phyloP scores from a whole-genome alignment of 208 protist genomes.

The Ichthyophonus hoferi region DNA sequence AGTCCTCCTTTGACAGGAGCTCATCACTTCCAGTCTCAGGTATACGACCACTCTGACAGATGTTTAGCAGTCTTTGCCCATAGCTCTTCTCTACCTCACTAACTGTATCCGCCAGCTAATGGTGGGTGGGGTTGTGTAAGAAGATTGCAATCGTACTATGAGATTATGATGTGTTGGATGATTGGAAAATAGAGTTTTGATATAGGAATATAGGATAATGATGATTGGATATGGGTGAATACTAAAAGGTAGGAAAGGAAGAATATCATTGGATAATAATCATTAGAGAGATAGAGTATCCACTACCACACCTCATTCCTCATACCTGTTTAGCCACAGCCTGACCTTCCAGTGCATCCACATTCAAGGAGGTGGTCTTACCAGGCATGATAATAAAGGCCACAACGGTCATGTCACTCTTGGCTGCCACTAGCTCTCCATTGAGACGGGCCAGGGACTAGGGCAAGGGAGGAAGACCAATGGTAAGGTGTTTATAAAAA shows the following conservation, averaged over 20 bases:
- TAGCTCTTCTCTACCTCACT: neutral
- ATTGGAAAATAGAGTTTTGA: too few species aligned
- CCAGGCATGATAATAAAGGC: slow-evolving; percentile 66
- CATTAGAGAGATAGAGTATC: too few species aligned
- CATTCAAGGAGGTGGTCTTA: slow-evolving; percentile 56
- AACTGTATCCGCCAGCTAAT: slow-evolving; percentile 19
- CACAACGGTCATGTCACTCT: slow-evolving; percentile 55
- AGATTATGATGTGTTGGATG: too few species aligned
- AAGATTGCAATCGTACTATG: too few species aligned
- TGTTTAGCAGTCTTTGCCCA: slow-evolving; percentile 31
- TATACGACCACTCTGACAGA: neutral
- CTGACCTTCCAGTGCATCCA: slow-evolving; percentile 59
- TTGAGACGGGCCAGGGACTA: slow-evolving; percentile 56
- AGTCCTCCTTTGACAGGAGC: neutral
- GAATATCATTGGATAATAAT: too few species aligned
- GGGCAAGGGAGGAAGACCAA: too few species aligned
- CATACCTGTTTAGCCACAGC: slow-evolving; percentile 34
- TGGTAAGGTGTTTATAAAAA: too few species aligned
- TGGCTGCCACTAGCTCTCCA: slow-evolving; percentile 48
- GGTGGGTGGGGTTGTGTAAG: too few species aligned
- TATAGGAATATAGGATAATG: too few species aligned
- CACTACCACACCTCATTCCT: too few species aligned
- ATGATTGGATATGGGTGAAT: too few species aligned
- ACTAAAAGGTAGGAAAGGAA: too few species aligned
- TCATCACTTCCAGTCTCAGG: neutral